These are phyloP conservation scores for Piper betle DNA, from an alignment of 164 flowering plant species.

Conservation along the genomic window DNA sequence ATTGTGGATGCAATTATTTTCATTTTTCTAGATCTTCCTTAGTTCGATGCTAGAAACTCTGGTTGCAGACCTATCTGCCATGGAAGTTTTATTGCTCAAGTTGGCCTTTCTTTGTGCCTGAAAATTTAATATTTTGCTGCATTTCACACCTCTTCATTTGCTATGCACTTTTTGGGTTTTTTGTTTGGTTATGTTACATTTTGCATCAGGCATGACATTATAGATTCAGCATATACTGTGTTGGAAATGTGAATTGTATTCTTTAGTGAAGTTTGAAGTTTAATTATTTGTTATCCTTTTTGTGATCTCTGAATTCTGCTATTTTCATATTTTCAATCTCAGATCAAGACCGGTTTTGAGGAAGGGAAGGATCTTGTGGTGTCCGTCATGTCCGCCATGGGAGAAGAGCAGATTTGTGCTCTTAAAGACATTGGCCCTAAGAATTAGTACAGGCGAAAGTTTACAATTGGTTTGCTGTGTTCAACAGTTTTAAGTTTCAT, in stretches of 20 bases:
- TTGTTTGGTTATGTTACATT: no score
- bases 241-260: no score
- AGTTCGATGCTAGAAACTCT: not conserved
- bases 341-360: conserved; percentile 21
- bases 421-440: conserved; percentile 36
- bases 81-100: no score
- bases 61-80: no score
- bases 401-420: conserved; percentile 34
- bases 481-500: not conserved
- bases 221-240: no score
- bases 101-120: no score
- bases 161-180: no score
- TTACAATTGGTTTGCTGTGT: not conserved
- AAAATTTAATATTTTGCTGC: no score
- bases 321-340: not conserved
- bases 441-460: not conserved
- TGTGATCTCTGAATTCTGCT: not conserved
- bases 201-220: no score
- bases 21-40: no score
- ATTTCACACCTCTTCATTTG: no score
- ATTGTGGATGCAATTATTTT: not conserved
- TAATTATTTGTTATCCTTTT: not conserved
- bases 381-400: conserved; percentile 32
- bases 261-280: no score
- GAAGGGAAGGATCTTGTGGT: conserved; percentile 35